Evolutionary conservation across 768 basidiomycete species (phyloP), one percentile per base, ranked within the genome.

Genomic region (Trichaptum fuscoviolaceum): DNA sequence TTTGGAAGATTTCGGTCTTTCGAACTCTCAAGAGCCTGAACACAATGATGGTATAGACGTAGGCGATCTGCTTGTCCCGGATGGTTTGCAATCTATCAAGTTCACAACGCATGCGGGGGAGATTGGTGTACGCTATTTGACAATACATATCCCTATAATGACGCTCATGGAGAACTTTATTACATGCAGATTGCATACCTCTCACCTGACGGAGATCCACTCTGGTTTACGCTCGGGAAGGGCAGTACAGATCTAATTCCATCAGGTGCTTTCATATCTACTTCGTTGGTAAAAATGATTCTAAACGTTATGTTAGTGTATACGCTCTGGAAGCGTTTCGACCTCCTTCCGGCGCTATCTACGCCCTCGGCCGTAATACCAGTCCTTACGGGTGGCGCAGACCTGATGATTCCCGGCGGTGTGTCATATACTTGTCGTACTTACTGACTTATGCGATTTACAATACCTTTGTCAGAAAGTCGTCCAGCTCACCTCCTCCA

Each of bases 351-450:
- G 0, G 82, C 83, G 67, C 69, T 95, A n/a, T 84, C 87, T 1
- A 93, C 92, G 0, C 90, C 91, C 1, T 74, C 84, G 1, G 77
- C 85, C 12, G 92, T 93, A 30, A 84, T 93, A 42, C 88, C 88
- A 0, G 80, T 88, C 26, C 82, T 95, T 15, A 78, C 86, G 2
- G 85, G 85, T 10, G 93, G 93, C n/a, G 91, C 93, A 0, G 92
- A 95, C 77, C 83, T 95, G 8, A 94, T 95, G 92, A 87, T 91
- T 35, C 91, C 93, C 4, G 93, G 92, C 76, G 90, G 91, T 90
- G 72, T 72, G 87, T 79, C 30, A 42, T 58, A n/a, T 59, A 2
- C 34, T 9, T 27, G 57, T 59, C 58, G 25, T 35, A 18, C 25
- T 61, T 63, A 35, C 36, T 57, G 59, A 58, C 9, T 42, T 24